Base-by-base conservation (phyloP, 768 basidiomycete genomes). In the Tricholomella constricta region DNA sequence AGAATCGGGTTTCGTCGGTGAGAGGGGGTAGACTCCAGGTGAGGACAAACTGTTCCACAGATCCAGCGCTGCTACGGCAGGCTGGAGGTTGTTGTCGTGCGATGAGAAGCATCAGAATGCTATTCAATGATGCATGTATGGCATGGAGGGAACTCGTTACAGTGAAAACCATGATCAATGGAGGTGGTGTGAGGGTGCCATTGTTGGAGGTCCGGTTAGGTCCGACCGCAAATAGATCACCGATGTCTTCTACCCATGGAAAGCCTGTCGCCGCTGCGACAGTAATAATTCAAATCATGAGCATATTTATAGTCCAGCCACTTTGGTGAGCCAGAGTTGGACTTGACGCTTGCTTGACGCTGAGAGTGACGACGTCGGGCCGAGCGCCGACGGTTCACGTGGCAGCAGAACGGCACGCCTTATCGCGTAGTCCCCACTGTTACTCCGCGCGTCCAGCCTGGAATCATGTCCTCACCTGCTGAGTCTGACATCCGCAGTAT, bases 291-390 rank as follows among this genome's bases (percentile, higher is more conserved):
- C 44, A 78, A 62, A 52, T 78, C 77, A 36, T 72, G 57, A 2
- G 75, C 75, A 48, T 78, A 77, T 55, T 78, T 76, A 42, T 77
- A 78, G 36, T 74, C 64, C 8, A 72, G 56, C 77, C 76, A 77
- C n/a, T n/a, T 32, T 25, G 5, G 7, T 12, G 3, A 15, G 15
- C 11, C 14, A 12, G 20, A 36, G 46, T 35, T 46, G 8, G 26
- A 15, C 7, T 14, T 10, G 11, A n/a, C n/a, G n/a, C n/a, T n/a
- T n/a, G n/a, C n/a, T n/a, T n/a, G n/a, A 2, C 2, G 19, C 27
- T 14, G 44, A 19, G 26, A 7, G 12, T 15, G 20, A 29, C 7
- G 14, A 19, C 4, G 26, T 45, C n/a, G 15, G 19, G 6, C n/a
- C n/a, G n/a, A n/a, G n/a, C n/a, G n/a, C n/a, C n/a, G n/a, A n/a